Conservation (phyloP, 2,329 filamentous ascomycete species). For the Aspergillus latus region DNA sequence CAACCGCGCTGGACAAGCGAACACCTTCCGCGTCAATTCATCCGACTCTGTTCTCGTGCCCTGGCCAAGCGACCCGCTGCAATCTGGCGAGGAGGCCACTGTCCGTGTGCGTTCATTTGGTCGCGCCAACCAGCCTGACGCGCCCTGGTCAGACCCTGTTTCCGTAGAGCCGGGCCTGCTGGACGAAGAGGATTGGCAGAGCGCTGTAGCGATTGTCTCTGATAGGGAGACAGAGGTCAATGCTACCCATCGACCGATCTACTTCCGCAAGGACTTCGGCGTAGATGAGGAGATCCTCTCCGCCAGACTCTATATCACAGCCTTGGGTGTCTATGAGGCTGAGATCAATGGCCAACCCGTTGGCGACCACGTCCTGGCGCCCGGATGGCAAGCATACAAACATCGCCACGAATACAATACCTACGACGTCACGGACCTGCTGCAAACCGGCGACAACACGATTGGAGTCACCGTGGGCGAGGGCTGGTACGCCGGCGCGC, state of each 20-base stretch:
- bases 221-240: conserved; percentile 23
- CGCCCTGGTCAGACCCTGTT: conserved; percentile 32
- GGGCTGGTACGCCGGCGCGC: conserved; percentile 48
- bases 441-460: conserved; percentile 40
- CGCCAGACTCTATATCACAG: conserved; percentile 48
- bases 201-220: conserved; percentile 23
- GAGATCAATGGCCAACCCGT: conserved; percentile 50
- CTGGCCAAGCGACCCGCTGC: conserved; percentile 22
- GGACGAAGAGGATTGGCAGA: conserved; percentile 30
- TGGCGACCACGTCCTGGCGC: conserved; percentile 45
- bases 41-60: conserved; percentile 25
- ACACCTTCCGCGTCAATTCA: conserved; percentile 15
- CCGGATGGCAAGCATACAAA: conserved; percentile 53
- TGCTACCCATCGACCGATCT: conserved; percentile 28
- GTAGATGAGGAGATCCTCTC: conserved; percentile 16
- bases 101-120: conserved; percentile 15
- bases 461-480: conserved; percentile 47
- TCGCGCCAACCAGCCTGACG: conserved; percentile 8
- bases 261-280: conserved; percentile 36
- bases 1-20: conserved; percentile 3
- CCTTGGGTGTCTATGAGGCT: conserved; percentile 48
- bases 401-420: conserved; percentile 53
- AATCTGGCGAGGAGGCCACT: conserved; percentile 18
- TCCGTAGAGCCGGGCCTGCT: conserved; percentile 37
- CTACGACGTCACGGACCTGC: conserved; percentile 49